Evolutionary conservation across 139 green algal genomes (phyloP), one percentile per base, ranked within the genome.

Genomic region (Trebouxia sp.): DNA sequence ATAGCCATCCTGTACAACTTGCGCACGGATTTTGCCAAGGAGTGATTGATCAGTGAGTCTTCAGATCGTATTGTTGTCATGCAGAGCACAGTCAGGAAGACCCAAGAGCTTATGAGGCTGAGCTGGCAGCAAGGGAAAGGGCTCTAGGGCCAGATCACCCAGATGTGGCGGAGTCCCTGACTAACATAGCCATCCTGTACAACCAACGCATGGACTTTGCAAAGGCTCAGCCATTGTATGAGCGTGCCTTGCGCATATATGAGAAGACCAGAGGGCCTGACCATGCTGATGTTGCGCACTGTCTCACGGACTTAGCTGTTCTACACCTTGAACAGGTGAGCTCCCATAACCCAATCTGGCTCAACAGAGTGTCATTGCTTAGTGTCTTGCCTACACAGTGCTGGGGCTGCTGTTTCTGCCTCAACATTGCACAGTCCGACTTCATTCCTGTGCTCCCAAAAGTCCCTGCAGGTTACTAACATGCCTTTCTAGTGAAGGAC

Each of bases 281-380:
- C 37, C 86, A 94, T 65, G 86, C 91, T 5, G 91, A 97, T 65
- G 92, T 97, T 42, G 95, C 94, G n/a, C 95, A 98, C 85, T 93
- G 92, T 38, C 90, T 97, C 7, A 97, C 93, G 6, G 95, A 98
- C 82, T 88, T 98, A 45, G 95, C 94, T 30, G 93, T 98, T 48
- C 89, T 97, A 42, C 90, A 96, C 72, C 81, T 98, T 55, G 95
- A 98, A 81, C 84, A 91, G 89, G 92, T 94, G 65, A 51, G 51
- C 3, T 30, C 5, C 7, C 62, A 30, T 17, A 37, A 20, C 32
- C 58, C 37, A 14, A 12, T 70, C 20, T 15, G 50, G 50, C 20
- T 62, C 50, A n/a, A 62, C 50, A n/a, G n/a, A n/a, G n/a, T 62
- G 50, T 62, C 17, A 62, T 62, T 62, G 50, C 50, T 62, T n/a